Evolutionary conservation across 768 basidiomycete genomes (phyloP), one percentile per base, ranked within the genome.

Genomic region (Trametes elegans): DNA sequence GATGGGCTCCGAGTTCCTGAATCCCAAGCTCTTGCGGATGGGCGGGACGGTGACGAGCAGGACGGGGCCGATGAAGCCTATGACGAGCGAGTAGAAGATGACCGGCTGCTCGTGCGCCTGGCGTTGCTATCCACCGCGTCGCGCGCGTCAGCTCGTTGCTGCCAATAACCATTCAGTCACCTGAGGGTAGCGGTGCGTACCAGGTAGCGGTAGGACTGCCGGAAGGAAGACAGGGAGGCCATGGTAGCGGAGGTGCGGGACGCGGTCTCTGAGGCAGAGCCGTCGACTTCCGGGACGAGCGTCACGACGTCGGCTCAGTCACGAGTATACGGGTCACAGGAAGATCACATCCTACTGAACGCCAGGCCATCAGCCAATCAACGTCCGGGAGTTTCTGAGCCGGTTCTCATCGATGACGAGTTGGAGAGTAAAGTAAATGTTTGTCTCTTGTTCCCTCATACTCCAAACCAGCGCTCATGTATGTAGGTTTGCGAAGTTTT

Each of bases 61-160:
- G 23, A 86, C 74, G 10, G 93, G 93, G 2, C 93, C 93, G 63
- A 84, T 78, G 53, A 75, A 63, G 48, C 92, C 93, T 53, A 96
- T 73, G 43, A 85, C 71, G 67, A 85, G 78, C 10, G 93, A 93
- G 73, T 85, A 96, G 77, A 94, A 94, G 70, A 94, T 82, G 70
- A 92, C 89, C 26, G 93, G 93, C 64, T 81, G 83, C 72, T 96
- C 93, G 73, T 96, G 93, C 32, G 93, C 91, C 63, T 87, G 83
- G 42, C 88, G 83, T 92, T 93, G 90, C 93, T 95, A 44, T 28
- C 34, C 26, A 51, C 36, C 18, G 31, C n/a, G n/a, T n/a, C n/a
- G n/a, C n/a, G n/a, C n/a, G n/a, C n/a, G n/a, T 31, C 29, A 36
- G 24, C 23, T 39, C n/a, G n/a, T n/a, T 18, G 21, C 11, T n/a